Conservation (phyloP, 1,139 yeast species). For the Scheffersomyces stambukii region DNA sequence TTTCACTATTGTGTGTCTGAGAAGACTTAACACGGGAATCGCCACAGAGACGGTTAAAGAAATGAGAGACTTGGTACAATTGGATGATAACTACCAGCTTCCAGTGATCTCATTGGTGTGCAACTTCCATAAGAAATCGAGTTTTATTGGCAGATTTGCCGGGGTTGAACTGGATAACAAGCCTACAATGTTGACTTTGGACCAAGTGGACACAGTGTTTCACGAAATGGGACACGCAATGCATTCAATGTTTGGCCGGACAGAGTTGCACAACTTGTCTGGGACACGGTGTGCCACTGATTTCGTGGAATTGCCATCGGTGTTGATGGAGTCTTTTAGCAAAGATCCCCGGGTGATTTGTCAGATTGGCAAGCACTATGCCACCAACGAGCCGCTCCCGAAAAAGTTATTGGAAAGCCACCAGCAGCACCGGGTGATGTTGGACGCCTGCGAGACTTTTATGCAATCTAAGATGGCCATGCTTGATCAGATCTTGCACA, state of each 20-base stretch:
- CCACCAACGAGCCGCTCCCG: constrained; percentile 63
- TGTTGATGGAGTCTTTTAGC: constrained; percentile 90
- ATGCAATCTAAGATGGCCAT: constrained; percentile 89
- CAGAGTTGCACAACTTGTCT: constrained; percentile 82
- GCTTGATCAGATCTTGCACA: constrained; percentile 77
- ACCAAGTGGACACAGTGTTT: constrained; percentile 88
- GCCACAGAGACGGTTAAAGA: constrained; percentile 23
- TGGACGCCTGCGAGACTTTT: constrained; percentile 72
- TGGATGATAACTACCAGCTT: constrained; percentile 61
- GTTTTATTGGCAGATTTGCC: constrained; percentile 22
- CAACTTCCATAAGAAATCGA: constrained; percentile 54
- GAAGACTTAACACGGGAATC: constrained; percentile 39
- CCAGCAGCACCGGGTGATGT: constrained; percentile 48
- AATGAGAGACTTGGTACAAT: constrained; percentile 45
- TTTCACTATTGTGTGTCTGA: constrained; percentile 93
- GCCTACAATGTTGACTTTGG: constrained; percentile 55
- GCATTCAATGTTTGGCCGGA: constrained; percentile 95
- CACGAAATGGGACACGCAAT: constrained; percentile 99
- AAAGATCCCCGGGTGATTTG: constrained; percentile 72
- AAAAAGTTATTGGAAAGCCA: constrained; percentile 44
- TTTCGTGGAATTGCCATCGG: constrained; percentile 94
- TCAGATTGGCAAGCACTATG: constrained; percentile 70
- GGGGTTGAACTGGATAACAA: constrained; percentile 16
- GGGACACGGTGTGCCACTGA: constrained; percentile 97
- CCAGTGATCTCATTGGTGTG: constrained; percentile 91